Conservation (phyloP, 2,329 filamentous ascomycete species). For the Talaromyces islandicus region DNA sequence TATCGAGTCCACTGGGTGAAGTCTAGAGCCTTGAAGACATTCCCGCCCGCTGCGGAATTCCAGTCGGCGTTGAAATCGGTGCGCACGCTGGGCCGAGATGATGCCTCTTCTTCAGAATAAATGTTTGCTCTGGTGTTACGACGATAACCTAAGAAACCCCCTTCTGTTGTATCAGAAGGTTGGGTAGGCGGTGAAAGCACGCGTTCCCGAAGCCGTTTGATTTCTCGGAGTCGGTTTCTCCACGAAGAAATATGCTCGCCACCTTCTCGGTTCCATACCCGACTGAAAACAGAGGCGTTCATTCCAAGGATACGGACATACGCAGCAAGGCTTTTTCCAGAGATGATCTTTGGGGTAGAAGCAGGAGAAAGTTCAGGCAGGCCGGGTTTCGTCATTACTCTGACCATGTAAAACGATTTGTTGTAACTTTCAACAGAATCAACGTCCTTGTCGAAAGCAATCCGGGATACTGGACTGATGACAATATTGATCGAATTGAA, state of each 20-base stretch:
- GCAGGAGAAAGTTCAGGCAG: constrained; percentile 91
- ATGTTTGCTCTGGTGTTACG: constrained; percentile 34
- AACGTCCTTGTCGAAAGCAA: constrained; percentile 27
- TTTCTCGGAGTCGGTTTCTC: constrained; percentile 79
- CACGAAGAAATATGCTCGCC: constrained; percentile 84
- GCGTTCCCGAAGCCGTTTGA: constrained; percentile 69
- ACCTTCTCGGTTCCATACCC: constrained; percentile 72
- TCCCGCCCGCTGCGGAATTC: constrained; percentile 31
- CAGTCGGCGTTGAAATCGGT: constrained; percentile 32
- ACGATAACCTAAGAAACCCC: constrained; percentile 26
- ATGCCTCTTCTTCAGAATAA: constrained; percentile 28
- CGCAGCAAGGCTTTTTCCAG: constrained; percentile 69
- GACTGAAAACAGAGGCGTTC: constrained; percentile 87
- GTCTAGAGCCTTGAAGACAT: constrained; percentile 34
- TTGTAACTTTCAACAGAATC: constrained; percentile 20
- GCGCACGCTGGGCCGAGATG: constrained; percentile 24
- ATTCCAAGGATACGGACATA: constrained; percentile 86
- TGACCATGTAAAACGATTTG: constrained; percentile 73
- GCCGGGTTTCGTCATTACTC: constrained; percentile 78
- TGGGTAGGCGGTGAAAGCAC: constrained; percentile 26
- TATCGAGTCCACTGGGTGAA: constrained; percentile 39
- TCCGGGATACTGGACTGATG: constrained; percentile 67
- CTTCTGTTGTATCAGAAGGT: constrained; percentile 23
- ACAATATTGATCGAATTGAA: constrained; percentile 98
- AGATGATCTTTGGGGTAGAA: constrained; percentile 82